Percentiles rank a stretch among this genome's conserved stretches.
Conservation (phyloP, 192 early-diverging fungal genomes). For the Umbelopsis isabellina region DNA sequence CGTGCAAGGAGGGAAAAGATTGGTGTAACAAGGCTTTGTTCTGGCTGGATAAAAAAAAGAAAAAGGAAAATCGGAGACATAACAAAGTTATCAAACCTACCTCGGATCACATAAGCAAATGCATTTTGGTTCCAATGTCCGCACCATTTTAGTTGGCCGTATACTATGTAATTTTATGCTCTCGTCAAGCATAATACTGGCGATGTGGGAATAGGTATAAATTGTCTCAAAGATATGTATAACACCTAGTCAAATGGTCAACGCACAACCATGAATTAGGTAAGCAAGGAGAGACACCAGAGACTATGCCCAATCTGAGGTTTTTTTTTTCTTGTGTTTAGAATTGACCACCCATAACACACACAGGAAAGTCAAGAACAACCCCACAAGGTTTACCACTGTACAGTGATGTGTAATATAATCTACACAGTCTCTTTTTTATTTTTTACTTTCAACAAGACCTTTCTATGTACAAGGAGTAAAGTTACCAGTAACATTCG, state of each 20-base stretch:
- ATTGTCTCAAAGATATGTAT: background rate
- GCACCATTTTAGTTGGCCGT: background rate
- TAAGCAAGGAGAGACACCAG: too few relatives aligned
- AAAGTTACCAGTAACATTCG: background rate
- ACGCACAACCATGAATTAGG: too few relatives aligned
- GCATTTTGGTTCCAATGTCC: slow-evolving; percentile 1
- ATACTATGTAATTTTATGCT: background rate
- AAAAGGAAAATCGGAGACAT: background rate
- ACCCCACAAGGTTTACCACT: too few relatives aligned
- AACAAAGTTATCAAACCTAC: background rate
- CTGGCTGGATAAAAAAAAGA: background rate
- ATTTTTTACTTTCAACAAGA: too few relatives aligned
- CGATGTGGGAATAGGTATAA: background rate
- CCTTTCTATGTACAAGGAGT: slow-evolving; percentile 9
- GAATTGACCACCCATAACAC: too few relatives aligned
- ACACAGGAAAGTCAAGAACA: too few relatives aligned
- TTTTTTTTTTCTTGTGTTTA: too few relatives aligned
- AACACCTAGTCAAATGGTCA: too few relatives aligned
- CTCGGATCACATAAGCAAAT: slow-evolving; percentile 21
- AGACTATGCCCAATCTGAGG: too few relatives aligned
- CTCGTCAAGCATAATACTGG: background rate
- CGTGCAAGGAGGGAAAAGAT: background rate
- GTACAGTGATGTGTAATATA: too few relatives aligned
- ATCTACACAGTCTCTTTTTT: too few relatives aligned
- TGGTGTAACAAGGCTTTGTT: background rate